phyloP scores from a whole-genome alignment of 1,284 basidiomycete species.

The Gymnopus androsaceus region DNA sequence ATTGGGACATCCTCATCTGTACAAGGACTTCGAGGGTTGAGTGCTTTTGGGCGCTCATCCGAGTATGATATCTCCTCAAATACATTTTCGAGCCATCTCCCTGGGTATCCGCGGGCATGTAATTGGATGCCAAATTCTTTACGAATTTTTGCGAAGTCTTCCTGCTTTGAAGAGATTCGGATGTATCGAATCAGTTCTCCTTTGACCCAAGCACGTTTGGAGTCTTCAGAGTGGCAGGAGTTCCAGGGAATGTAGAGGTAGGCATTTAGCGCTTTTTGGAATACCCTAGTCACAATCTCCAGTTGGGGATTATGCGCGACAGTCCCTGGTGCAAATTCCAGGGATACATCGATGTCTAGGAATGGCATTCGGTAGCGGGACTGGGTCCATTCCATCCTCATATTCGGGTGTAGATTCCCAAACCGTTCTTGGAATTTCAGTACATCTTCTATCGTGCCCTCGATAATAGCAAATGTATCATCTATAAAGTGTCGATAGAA shows the following conservation, averaged over 20 bases:
- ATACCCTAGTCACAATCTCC: constrained; percentile 11
- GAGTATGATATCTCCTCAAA: constrained; percentile 19
- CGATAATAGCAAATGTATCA: constrained; percentile 20
- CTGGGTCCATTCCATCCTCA: constrained; percentile 21
- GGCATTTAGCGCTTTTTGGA: too few relatives aligned
- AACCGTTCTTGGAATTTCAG: constrained; percentile 16
- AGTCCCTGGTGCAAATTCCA: constrained; percentile 11
- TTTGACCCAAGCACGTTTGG: constrained; percentile 17
- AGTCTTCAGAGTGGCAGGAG: constrained; percentile 6
- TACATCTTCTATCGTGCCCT: constrained; percentile 17
- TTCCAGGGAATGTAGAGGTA: too few relatives aligned
- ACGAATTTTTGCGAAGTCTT: constrained; percentile 15
- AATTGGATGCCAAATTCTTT: constrained; percentile 11
- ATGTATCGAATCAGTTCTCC: constrained; percentile 12
- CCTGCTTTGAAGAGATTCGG: constrained; percentile 13
- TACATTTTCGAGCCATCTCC: constrained; percentile 16
- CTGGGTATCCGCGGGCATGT: constrained; percentile 18
- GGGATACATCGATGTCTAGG: constrained; percentile 17
- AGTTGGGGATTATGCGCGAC: constrained; percentile 1
- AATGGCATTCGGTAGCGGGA: constrained; percentile 17
- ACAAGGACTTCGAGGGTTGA: background rate
- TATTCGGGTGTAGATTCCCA: constrained; percentile 20
- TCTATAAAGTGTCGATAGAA: constrained; percentile 21
- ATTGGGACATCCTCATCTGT: background rate
- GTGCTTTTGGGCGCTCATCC: constrained; percentile 15